Conservation (phyloP, 108 stramenopile species). For the Thalassiosira profunda region DNA sequence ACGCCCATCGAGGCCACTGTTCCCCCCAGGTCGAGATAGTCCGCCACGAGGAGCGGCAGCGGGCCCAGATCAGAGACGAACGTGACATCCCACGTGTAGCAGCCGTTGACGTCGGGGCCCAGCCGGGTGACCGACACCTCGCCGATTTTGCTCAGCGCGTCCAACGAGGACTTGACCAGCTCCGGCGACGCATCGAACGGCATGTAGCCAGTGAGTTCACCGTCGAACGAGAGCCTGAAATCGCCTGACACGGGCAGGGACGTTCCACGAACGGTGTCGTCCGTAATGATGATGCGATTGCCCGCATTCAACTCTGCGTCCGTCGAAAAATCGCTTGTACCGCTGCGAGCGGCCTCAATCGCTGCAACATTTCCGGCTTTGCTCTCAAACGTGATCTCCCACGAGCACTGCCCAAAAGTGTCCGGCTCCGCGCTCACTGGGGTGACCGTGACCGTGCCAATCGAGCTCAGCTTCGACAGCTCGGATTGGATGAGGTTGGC, state of each 20-base stretch:
- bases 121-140: slow-evolving; percentile 63
- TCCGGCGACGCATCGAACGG: slow-evolving; percentile 60
- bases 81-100: slow-evolving; percentile 81
- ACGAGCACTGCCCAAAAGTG: slow-evolving; percentile 54
- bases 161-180: slow-evolving; percentile 63
- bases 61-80: slow-evolving; percentile 74
- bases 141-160: slow-evolving; percentile 65
- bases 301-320: slow-evolving; percentile 32
- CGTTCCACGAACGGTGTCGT: slow-evolving; percentile 44
- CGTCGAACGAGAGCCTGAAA: slow-evolving; percentile 73
- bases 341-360: slow-evolving; percentile 38
- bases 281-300: slow-evolving; percentile 24
- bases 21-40: slow-evolving; percentile 68
- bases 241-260: slow-evolving; percentile 61
- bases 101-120: slow-evolving; percentile 71
- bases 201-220: slow-evolving; percentile 74
- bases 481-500: slow-evolving; percentile 72
- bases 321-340: slow-evolving; percentile 38
- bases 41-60: slow-evolving; percentile 54
- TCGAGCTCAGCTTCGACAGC: slow-evolving; percentile 67
- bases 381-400: slow-evolving; percentile 77
- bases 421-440: slow-evolving; percentile 24
- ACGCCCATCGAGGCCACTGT: slow-evolving; percentile 61
- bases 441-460: slow-evolving; percentile 74
- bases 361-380: slow-evolving; percentile 68